Evolutionary conservation across 2,329 filamentous ascomycete genomes (phyloP), one percentile per base, ranked within the genome.

Genomic region (Ceratocystiopsis sp.): DNA sequence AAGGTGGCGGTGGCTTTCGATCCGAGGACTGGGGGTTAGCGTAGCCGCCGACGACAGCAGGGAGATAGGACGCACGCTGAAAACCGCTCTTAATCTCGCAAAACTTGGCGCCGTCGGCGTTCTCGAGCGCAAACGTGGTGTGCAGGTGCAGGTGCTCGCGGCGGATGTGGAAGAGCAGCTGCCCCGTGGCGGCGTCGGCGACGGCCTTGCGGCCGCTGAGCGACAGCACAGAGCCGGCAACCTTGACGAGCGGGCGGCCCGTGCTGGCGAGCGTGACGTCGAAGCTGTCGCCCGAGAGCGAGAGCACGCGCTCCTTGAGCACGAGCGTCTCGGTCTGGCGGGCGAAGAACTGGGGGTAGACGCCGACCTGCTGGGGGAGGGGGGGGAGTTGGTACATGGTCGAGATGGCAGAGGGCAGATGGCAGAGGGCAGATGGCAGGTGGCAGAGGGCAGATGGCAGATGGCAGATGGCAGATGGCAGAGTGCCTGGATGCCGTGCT

Each of bases 211-310:
- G 67, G 14, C 65, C 64, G 2, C 66, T 69, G 3, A 77, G 53
- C 12, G 67, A 65, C 49, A 74, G 51, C 46, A 66, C 53, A 44
- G 70, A 69, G 50, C 73, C 75, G 48, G 75, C 59, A 37, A 78
- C 68, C 48, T 67, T 66, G 48, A 79, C 57, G 32, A 79, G 51
- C 0, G 70, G 64, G 18, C 64, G 59, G 18, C 73, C 73, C 21
- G 21, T 21, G 46, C 65, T 67, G 38, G 65, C 58, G 6, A 69
- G 66, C 43, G 66, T 69, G 56, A 82, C 70, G 49, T 72, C 69
- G 59, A 80, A 82, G 56, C 67, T 73, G 59, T 81, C 75, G 45
- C 75, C 74, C 1, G 68, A 68, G 10, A 79, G 59, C 3, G 75
- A 78, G 45, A 77, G 55, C 16, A 78, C 62, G 51, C 74, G 75